Evolutionary conservation across 148 eudicot genomes (phyloP).

Genomic region (Heliamphora exappendiculata): DNA sequence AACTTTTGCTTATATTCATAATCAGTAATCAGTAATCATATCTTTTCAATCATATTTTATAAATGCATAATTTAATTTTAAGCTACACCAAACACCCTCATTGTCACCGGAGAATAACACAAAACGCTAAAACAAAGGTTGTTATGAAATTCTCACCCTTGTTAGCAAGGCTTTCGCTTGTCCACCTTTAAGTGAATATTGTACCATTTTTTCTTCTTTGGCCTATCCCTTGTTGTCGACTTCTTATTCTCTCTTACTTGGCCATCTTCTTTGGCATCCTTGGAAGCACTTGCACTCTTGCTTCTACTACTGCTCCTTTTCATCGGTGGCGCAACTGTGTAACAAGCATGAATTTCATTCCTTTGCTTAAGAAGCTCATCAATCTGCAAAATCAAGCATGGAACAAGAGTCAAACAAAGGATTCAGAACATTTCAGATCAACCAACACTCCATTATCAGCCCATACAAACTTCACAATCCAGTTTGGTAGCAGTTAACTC

Average conservation of each 20-base stretch:
- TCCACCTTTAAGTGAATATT: slow-evolving; percentile 63
- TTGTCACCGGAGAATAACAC: neutral
- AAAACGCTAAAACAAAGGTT: neutral
- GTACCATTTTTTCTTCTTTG: slow-evolving; percentile 83
- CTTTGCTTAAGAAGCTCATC: slow-evolving; percentile 78
- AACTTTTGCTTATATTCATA: too few species aligned
- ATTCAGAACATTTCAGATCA: neutral
- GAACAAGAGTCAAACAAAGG: neutral
- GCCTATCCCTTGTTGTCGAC: slow-evolving; percentile 50
- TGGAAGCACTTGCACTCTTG: slow-evolving; percentile 42
- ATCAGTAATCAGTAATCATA: too few species aligned
- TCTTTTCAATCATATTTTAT: too few species aligned
- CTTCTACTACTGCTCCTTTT: slow-evolving; percentile 59
- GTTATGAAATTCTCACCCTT: slow-evolving; percentile 12
- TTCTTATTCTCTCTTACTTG: slow-evolving; percentile 49
- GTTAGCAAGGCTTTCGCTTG: slow-evolving; percentile 64
- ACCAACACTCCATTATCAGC: neutral
- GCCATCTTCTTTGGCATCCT: slow-evolving; percentile 59
- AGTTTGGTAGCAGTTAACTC: slow-evolving; percentile 23
- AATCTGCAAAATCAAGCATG: slow-evolving; percentile 42
- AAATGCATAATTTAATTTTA: too few species aligned
- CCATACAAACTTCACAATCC: neutral
- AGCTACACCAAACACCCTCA: too few species aligned
- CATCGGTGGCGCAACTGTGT: slow-evolving; percentile 48
- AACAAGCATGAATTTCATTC: slow-evolving; percentile 74